phyloP scores from a whole-genome alignment of 495 filamentous ascomycete genomes.

The Penicillium subrubescens region DNA sequence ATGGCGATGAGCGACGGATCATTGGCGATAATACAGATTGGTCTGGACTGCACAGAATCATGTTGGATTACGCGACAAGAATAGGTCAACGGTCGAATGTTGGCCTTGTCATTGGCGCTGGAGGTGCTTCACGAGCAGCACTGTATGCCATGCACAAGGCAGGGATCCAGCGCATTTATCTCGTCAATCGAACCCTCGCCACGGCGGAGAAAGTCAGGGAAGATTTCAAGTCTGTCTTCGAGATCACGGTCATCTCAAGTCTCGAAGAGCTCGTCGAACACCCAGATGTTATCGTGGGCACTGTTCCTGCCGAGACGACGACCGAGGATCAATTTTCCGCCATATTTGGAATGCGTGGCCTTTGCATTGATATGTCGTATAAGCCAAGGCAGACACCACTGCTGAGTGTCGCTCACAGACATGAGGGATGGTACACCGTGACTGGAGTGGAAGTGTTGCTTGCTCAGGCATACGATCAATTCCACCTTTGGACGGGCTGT shows the following conservation, averaged over 20 bases:
- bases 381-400: constrained; percentile 64
- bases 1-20: constrained; percentile 29
- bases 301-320: constrained; percentile 25
- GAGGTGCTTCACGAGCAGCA: constrained; percentile 45
- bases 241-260: constrained; percentile 8
- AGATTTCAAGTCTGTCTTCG: constrained; percentile 51
- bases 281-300: constrained; percentile 31
- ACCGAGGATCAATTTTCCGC: constrained; percentile 21
- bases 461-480: constrained; percentile 72
- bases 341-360: constrained; percentile 20
- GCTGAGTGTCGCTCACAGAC: constrained; percentile 46
- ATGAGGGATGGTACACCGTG: constrained; percentile 63
- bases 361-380: constrained; percentile 58
- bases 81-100: constrained; percentile 15
- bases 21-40: constrained; percentile 52
- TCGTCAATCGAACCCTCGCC: constrained; percentile 59
- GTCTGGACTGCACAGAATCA: constrained; percentile 40
- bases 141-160: constrained; percentile 51
- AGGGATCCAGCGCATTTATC: constrained; percentile 62
- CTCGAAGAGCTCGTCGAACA: constrained; percentile 8
- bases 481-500: constrained; percentile 67
- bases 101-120: constrained; percentile 47
- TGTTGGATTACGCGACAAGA: constrained; percentile 11
- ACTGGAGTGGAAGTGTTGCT: constrained; percentile 71
- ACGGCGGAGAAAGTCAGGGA: constrained; percentile 57